phyloP scores from a whole-genome alignment of 2,329 filamentous ascomycete genomes.

The Rachicladosporium sp. region DNA sequence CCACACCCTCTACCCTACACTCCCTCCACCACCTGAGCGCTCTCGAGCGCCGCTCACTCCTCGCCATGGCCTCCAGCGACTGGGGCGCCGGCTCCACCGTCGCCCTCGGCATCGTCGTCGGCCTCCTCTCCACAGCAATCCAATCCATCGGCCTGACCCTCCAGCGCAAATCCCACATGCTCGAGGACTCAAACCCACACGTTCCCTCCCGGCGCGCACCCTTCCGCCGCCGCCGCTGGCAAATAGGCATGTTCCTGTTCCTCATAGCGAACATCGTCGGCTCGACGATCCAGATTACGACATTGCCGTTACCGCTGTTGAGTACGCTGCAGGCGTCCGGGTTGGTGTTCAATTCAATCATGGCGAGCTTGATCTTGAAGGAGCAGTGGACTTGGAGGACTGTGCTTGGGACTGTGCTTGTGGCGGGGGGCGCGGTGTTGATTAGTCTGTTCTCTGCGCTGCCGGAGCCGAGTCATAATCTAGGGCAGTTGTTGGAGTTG shows the following conservation, averaged over 20 bases:
- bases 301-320: constrained; percentile 80
- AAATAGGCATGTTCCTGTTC: constrained; percentile 93
- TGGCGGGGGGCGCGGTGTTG: constrained; percentile 75
- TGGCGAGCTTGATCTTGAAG: constrained; percentile 80
- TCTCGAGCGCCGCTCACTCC: background rate
- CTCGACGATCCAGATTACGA: constrained; percentile 95
- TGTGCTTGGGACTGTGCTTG: constrained; percentile 76
- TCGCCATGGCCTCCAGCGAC: too few relatives aligned
- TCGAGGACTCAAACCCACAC: constrained; percentile 83
- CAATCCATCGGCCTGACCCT: constrained; percentile 91
- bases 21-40: background rate
- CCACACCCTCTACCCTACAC: too few relatives aligned
- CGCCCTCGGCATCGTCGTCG: constrained; percentile 74
- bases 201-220: constrained; percentile 73
- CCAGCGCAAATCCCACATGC: constrained; percentile 93
- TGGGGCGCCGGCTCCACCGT: constrained; percentile 6
- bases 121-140: constrained; percentile 82
- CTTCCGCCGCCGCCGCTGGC: constrained; percentile 85
- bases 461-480: constrained; percentile 77
- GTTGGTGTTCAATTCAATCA: constrained; percentile 96
- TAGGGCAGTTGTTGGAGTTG: constrained; percentile 68
- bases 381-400: constrained; percentile 93
- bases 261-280: constrained; percentile 87
- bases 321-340: constrained; percentile 93
- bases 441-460: constrained; percentile 93